phyloP scores from a whole-genome alignment of 176 grass and related monocot genomes.

The Saccharum officinarum region DNA sequence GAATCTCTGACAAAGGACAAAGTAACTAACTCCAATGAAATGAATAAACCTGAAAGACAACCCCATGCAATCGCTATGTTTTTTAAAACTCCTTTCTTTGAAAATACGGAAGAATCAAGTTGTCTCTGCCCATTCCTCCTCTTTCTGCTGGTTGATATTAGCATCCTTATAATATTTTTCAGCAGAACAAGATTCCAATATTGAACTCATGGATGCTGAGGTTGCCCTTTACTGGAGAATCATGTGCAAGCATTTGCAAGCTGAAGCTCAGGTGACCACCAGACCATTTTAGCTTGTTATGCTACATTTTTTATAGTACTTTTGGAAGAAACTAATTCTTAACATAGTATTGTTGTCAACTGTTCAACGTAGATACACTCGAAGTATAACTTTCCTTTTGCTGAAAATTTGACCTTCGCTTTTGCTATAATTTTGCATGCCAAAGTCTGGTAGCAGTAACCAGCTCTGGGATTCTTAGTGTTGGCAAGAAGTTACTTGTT shows the following conservation, averaged over 20 bases:
- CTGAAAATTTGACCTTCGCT: not conserved
- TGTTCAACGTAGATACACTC: conserved; percentile 7
- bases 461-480: not conserved
- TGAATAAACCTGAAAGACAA: conserved; percentile 13
- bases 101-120: not conserved
- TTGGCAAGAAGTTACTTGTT: not conserved
- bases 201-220: conserved; percentile 85
- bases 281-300: not conserved
- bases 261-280: conserved; percentile 83
- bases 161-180: conserved; percentile 16
- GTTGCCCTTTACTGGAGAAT: conserved; percentile 91
- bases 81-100: conserved; percentile 6
- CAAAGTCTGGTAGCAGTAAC: not conserved
- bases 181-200: conserved; percentile 51
- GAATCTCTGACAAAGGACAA: not conserved
- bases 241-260: conserved; percentile 84
- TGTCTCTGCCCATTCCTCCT: not conserved
- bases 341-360: conserved; percentile 22
- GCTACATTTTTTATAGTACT: conserved; percentile 3
- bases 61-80: not conserved
- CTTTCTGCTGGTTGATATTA: conserved; percentile 16
- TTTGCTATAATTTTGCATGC: not conserved
- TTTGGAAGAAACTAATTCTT: conserved; percentile 15
- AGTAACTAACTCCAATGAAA: conserved; percentile 13
- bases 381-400: not conserved